These are phyloP conservation scores for Aspergillus sp. DNA, from an alignment of 2,329 filamentous ascomycete genomes.

Conservation along the genomic window DNA sequence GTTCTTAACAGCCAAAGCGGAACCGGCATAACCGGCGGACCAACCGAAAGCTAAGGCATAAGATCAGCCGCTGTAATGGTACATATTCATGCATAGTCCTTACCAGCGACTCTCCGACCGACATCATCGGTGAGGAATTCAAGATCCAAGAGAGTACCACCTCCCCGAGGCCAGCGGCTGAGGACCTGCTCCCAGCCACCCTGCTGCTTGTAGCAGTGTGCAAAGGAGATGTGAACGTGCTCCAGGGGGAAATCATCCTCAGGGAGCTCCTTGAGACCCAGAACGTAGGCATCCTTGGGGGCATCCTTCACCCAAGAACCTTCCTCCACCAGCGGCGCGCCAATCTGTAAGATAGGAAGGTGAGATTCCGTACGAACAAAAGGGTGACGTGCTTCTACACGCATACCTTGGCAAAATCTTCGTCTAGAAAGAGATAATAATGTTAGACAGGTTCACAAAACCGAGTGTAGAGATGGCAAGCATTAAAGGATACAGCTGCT, in stretches of 20 bases:
- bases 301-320: constrained; percentile 67
- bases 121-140: constrained; percentile 79
- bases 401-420: constrained; percentile 40
- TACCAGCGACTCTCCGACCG: constrained; percentile 58
- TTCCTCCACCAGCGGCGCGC: constrained; percentile 65
- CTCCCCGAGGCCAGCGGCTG: constrained; percentile 74
- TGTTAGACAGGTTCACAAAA: background rate
- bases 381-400: background rate
- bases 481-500: background rate
- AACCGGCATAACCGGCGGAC: constrained; percentile 73
- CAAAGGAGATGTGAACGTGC: constrained; percentile 72
- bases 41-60: constrained; percentile 52
- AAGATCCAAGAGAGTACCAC: constrained; percentile 77
- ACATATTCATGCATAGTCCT: constrained; percentile 8
- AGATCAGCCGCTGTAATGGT: constrained; percentile 7
- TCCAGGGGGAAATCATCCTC: constrained; percentile 70
- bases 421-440: constrained; percentile 23
- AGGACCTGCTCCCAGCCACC: constrained; percentile 77
- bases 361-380: background rate
- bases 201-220: constrained; percentile 76
- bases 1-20: constrained; percentile 72
- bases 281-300: constrained; percentile 67
- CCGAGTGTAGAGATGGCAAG: background rate
- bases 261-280: constrained; percentile 77
- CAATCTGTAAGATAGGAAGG: constrained; percentile 46